Evolutionary conservation across 2,329 filamentous ascomycete genomes (phyloP).

Genomic region (Septoria petroselini): DNA sequence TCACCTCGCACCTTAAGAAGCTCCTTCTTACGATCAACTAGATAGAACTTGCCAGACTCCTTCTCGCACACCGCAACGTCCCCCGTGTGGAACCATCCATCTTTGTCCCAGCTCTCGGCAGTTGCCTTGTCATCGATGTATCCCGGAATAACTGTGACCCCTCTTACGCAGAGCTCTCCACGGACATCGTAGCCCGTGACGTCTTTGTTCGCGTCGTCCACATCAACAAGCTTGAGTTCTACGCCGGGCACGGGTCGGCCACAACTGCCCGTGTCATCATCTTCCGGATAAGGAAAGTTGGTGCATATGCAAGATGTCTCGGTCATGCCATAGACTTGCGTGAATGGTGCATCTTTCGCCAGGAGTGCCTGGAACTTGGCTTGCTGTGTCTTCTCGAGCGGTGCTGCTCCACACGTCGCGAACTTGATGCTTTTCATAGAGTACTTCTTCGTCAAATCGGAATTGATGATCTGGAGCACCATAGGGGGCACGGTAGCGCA

Average conservation of each 20-base stretch:
- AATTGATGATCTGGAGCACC: slow-evolving; percentile 61
- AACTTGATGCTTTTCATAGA: slow-evolving; percentile 65
- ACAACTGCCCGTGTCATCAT: slow-evolving; percentile 68
- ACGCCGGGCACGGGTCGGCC: slow-evolving; percentile 65
- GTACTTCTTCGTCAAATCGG: slow-evolving; percentile 59
- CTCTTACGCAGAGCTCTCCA: slow-evolving; percentile 76
- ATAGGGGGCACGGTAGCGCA: slow-evolving; percentile 76
- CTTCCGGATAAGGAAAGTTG: slow-evolving; percentile 56
- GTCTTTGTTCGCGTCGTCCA: slow-evolving; percentile 60
- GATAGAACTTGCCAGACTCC: slow-evolving; percentile 78
- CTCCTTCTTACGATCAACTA: slow-evolving; percentile 78
- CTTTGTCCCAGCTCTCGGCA: slow-evolving; percentile 67
- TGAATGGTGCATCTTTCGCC: slow-evolving; percentile 46
- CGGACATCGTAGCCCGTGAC: slow-evolving; percentile 67
- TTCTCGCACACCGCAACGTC: slow-evolving; percentile 65
- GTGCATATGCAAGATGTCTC: slow-evolving; percentile 69
- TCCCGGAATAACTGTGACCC: slow-evolving; percentile 72
- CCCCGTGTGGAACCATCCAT: slow-evolving; percentile 62
- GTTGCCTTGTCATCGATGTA: slow-evolving; percentile 64
- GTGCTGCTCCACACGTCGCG: slow-evolving; percentile 73
- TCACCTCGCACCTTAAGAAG: slow-evolving; percentile 45
- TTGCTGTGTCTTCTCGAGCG: slow-evolving; percentile 69
- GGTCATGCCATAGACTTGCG: slow-evolving; percentile 22
- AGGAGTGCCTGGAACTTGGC: slow-evolving; percentile 60
- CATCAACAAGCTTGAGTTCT: slow-evolving; percentile 64